phyloP scores from a whole-genome alignment of 73 alveolate species.

The Paramecium octaurelia region DNA sequence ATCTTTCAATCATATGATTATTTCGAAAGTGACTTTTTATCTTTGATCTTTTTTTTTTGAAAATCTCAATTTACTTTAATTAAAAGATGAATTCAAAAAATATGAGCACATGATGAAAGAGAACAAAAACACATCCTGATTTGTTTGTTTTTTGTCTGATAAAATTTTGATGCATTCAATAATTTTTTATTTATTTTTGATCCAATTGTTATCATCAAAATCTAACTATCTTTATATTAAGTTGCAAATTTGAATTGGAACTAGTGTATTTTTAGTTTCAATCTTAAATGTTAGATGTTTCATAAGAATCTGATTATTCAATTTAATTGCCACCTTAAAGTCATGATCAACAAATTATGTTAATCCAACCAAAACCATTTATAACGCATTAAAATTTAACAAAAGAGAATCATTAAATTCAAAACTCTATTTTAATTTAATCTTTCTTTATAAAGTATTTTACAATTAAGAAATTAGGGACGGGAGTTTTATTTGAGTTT shows the following conservation, averaged over 20 bases:
- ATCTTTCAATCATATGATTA: not conserved
- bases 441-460: not conserved
- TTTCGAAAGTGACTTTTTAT: not conserved
- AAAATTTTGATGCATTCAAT: not conserved
- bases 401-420: not conserved
- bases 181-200: no score
- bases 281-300: not conserved
- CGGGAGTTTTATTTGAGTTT: not conserved
- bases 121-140: not conserved
- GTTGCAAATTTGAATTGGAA: not conserved
- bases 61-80: not conserved
- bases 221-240: not conserved
- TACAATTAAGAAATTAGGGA: not conserved
- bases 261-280: not conserved
- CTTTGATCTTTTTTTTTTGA: not conserved
- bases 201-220: not conserved
- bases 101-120: not conserved
- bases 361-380: not conserved
- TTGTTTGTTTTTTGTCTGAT: not conserved
- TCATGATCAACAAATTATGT: not conserved
- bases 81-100: not conserved
- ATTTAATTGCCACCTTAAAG: no score
- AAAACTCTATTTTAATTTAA: not conserved
- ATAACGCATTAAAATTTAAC: not conserved
- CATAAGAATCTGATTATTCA: no score